A percentile compares a stretch with the other conserved stretches of the same genome.
Evolutionary conservation across 768 basidiomycete species (phyloP).

Genomic region (Daedaleopsis nitida): DNA sequence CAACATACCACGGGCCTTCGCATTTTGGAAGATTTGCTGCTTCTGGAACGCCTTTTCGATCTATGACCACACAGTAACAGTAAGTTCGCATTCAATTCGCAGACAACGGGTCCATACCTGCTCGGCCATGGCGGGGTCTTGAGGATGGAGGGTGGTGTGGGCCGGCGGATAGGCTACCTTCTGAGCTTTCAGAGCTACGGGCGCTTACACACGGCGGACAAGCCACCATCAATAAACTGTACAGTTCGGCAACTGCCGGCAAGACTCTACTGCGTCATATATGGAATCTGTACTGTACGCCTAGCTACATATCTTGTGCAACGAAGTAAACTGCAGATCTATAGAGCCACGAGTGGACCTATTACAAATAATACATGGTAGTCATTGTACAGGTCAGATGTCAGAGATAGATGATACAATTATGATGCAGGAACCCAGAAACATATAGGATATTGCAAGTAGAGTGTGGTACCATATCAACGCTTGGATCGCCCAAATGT

Average conservation of each 20-base stretch:
- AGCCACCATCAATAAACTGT: slow-evolving; percentile 44
- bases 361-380: too few species aligned
- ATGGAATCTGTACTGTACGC: not conserved
- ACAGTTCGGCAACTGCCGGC: slow-evolving; percentile 42
- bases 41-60: slow-evolving; percentile 98
- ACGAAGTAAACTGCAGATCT: not conserved
- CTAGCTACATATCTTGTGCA: not conserved
- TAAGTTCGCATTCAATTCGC: not conserved
- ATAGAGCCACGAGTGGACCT: too few species aligned
- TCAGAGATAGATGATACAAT: too few species aligned
- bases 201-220: slow-evolving; percentile 26
- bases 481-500: slow-evolving; percentile 10
- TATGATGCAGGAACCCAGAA: too few species aligned
- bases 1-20: slow-evolving; percentile 86
- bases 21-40: slow-evolving; percentile 97
- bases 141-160: slow-evolving; percentile 30
- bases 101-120: slow-evolving; percentile 31
- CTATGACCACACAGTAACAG: slow-evolving; percentile 40
- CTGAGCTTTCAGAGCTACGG: slow-evolving; percentile 19
- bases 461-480: not conserved
- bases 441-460: too few species aligned
- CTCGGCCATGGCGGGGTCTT: slow-evolving; percentile 42
- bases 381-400: too few species aligned
- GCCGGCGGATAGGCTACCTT: slow-evolving; percentile 18
- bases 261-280: slow-evolving; percentile 12